Conservation (phyloP, 306 rosid species). For the Dryas alaskensis region DNA sequence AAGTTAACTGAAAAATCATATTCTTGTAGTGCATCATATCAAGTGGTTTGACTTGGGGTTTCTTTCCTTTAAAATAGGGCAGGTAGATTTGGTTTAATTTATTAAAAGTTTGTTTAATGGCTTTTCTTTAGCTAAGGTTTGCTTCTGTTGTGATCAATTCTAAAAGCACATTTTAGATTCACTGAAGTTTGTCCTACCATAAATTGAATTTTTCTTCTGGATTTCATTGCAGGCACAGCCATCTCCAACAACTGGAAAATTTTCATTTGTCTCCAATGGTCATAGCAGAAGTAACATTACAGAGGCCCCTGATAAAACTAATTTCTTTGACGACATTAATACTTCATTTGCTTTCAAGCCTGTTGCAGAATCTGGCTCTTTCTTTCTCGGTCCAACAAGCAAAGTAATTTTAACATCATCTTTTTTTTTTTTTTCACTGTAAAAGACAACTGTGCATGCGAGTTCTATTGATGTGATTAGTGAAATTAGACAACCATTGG, state of each 20-base stretch:
- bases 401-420: slow-evolving; percentile 47
- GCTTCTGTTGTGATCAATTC: background rate
- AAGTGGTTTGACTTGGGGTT: background rate
- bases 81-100: background rate
- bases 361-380: slow-evolving; percentile 47
- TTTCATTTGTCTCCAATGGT: slow-evolving; percentile 51
- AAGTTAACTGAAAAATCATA: background rate
- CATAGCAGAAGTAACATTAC: slow-evolving; percentile 34
- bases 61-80: background rate
- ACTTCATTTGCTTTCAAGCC: slow-evolving; percentile 77
- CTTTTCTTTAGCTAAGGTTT: background rate
- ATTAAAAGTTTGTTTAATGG: background rate
- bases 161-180: slow-evolving; percentile 14
- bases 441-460: background rate
- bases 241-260: slow-evolving; percentile 94
- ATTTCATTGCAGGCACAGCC: slow-evolving; percentile 76
- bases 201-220: slow-evolving; percentile 32
- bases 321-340: slow-evolving; percentile 42
- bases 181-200: slow-evolving; percentile 13
- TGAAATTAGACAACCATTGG: background rate
- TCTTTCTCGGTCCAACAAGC: slow-evolving; percentile 53
- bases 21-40: background rate
- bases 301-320: slow-evolving; percentile 43
- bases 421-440: slow-evolving; percentile 1
- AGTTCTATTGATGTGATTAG: slow-evolving; percentile 16